Evolutionary conservation across 345 rosid genomes (phyloP).

Genomic region (Camelina neglecta): DNA sequence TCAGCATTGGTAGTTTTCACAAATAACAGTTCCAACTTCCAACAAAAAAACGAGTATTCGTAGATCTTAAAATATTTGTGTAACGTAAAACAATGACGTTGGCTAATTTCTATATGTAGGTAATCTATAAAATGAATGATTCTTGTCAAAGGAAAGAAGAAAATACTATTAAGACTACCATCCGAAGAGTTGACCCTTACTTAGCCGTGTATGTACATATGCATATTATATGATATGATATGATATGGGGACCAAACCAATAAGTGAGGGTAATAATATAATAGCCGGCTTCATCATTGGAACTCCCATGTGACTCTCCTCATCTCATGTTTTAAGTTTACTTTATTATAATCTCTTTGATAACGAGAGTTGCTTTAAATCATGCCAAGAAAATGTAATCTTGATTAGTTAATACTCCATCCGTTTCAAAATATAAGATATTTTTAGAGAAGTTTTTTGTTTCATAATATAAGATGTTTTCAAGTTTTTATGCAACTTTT

Average conservation of each 20-base stretch:
- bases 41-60: too few relatives aligned
- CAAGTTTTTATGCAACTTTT: too few relatives aligned
- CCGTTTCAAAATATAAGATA: too few relatives aligned
- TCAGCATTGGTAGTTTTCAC: too few relatives aligned
- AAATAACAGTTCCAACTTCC: too few relatives aligned
- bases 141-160: slow-evolving; percentile 21
- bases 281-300: slow-evolving; percentile 37
- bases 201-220: slow-evolving; percentile 20
- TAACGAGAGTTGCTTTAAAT: background rate
- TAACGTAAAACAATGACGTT: background rate
- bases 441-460: too few relatives aligned
- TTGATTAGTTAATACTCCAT: too few relatives aligned
- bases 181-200: slow-evolving; percentile 40
- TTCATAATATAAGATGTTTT: too few relatives aligned
- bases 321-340: background rate
- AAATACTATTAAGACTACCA: background rate
- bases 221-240: too few relatives aligned
- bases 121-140: background rate
- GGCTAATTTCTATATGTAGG: background rate
- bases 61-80: too few relatives aligned
- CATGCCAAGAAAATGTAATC: background rate
- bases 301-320: slow-evolving; percentile 33
- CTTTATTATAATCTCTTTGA: background rate
- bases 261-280: slow-evolving; percentile 21
- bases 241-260: slow-evolving; percentile 34